Conservation (phyloP, 2,329 filamentous ascomycete genomes). For the Clonostachys sp. region DNA sequence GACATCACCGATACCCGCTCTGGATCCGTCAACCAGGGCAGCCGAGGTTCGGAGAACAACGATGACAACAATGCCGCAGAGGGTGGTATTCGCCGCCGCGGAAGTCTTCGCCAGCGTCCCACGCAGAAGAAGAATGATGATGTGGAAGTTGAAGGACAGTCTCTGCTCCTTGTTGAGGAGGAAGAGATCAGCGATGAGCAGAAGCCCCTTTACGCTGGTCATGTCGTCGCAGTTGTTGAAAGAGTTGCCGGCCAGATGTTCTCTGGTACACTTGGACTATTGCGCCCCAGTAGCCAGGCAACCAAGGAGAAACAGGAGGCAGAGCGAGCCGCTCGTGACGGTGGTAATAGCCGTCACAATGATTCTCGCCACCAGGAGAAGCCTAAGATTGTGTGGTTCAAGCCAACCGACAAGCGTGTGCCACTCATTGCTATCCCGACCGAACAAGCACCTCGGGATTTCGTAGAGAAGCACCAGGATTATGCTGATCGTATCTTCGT, state of each 20-base stretch:
- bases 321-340: constrained; percentile 87
- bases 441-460: constrained; percentile 94
- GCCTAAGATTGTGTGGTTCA: constrained; percentile 99
- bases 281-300: constrained; percentile 94
- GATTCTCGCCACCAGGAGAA: constrained; percentile 84
- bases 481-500: constrained; percentile 98
- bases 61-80: constrained; percentile 64
- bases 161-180: constrained; percentile 91
- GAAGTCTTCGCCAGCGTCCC: constrained; percentile 91
- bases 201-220: constrained; percentile 94
- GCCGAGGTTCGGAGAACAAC: constrained; percentile 55
- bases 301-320: constrained; percentile 99
- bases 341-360: constrained; percentile 63
- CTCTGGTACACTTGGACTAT: constrained; percentile 87
- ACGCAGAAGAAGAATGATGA: constrained; percentile 99
- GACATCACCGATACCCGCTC: constrained; percentile 90
- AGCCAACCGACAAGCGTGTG: constrained; percentile 98
- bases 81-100: constrained; percentile 84
- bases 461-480: constrained; percentile 96
- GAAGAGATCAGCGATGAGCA: constrained; percentile 98
- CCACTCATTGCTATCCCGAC: constrained; percentile 97
- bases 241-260: constrained; percentile 98
- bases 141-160: constrained; percentile 97
- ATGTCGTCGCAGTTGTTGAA: constrained; percentile 96
- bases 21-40: constrained; percentile 69